phyloP scores from a whole-genome alignment of 2,329 filamentous ascomycete genomes.

The Amesomyces nigricolor region DNA sequence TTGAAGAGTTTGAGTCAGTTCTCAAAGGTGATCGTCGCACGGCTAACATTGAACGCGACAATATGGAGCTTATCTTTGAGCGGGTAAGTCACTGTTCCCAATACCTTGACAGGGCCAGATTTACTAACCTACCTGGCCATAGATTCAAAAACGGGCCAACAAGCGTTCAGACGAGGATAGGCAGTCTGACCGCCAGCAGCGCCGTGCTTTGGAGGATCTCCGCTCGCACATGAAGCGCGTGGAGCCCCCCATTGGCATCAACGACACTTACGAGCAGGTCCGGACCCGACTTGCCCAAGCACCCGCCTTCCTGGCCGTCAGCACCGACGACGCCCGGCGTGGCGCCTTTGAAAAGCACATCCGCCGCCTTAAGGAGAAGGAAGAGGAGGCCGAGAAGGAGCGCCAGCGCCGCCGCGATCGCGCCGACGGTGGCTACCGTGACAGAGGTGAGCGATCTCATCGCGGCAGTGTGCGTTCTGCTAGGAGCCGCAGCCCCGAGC shows the following conservation, averaged over 20 bases:
- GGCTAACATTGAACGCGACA: slow-evolving; percentile 77
- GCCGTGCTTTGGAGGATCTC: slow-evolving; percentile 76
- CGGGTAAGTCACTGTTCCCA: slow-evolving; percentile 47
- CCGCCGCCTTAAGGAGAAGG: slow-evolving; percentile 83
- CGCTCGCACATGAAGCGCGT: slow-evolving; percentile 83
- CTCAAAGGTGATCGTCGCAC: slow-evolving; percentile 84
- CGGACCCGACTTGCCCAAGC: slow-evolving; percentile 71
- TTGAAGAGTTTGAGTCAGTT: slow-evolving; percentile 79
- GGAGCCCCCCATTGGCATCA: slow-evolving; percentile 70
- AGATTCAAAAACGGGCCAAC: slow-evolving; percentile 77
- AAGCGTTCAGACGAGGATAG: slow-evolving; percentile 81
- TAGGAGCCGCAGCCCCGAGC: slow-evolving; percentile 82
- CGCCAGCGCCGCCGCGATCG: slow-evolving; percentile 54
- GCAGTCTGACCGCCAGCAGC: slow-evolving; percentile 77
- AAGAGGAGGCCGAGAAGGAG: slow-evolving; percentile 71
- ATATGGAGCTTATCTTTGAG: slow-evolving; percentile 75
- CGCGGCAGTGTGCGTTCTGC: slow-evolving; percentile 50
- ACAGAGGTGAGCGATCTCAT: slow-evolving; percentile 59
- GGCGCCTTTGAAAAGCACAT: slow-evolving; percentile 89
- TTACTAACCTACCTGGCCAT: slow-evolving; percentile 21
- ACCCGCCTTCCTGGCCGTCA: slow-evolving; percentile 77
- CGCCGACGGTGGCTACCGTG: slow-evolving; percentile 51
- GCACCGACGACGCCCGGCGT: slow-evolving; percentile 75
- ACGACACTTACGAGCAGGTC: slow-evolving; percentile 86
- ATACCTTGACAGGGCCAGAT: not conserved